A percentile compares a stretch with the other conserved stretches of the same genome.
Evolutionary conservation across 495 filamentous ascomycete species (phyloP).

Genomic region (Aspergillus sclerotiicarbonarius): DNA sequence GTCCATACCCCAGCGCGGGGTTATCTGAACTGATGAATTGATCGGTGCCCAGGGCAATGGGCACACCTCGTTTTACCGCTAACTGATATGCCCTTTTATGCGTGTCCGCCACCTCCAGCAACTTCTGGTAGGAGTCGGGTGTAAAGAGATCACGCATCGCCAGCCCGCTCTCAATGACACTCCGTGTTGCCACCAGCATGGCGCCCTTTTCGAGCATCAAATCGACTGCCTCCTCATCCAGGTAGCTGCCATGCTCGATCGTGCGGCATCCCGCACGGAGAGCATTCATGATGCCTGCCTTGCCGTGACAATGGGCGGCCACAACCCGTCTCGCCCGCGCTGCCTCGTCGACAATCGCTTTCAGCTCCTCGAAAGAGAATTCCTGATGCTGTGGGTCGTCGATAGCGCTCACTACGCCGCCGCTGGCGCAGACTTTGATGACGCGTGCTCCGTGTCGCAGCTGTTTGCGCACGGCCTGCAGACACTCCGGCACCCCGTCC

Average conservation of each 20-base stretch:
- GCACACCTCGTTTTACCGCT: constrained; percentile 27
- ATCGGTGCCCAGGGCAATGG: constrained; percentile 47
- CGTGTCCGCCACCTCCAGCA: constrained; percentile 31
- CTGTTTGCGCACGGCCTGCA: constrained; percentile 44
- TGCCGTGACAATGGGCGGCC: constrained; percentile 52
- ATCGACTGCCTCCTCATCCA: constrained; percentile 47
- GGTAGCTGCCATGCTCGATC: constrained; percentile 44
- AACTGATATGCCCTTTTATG: constrained; percentile 34
- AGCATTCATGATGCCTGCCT: constrained; percentile 50
- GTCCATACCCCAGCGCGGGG: constrained; percentile 31
- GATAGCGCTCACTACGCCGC: constrained; percentile 44
- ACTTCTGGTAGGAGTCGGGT: constrained; percentile 26
- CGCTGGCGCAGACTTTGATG: constrained; percentile 52
- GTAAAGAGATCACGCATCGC: constrained; percentile 14
- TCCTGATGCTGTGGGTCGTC: constrained; percentile 48
- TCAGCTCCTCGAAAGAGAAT: constrained; percentile 50
- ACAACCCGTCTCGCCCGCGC: constrained; percentile 40
- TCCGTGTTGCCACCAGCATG: constrained; percentile 41
- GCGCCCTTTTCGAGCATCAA: constrained; percentile 45
- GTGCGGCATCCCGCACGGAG: constrained; percentile 44
- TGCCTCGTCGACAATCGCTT: constrained; percentile 49
- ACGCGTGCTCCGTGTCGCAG: constrained; percentile 48
- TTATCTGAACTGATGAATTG: constrained; percentile 16
- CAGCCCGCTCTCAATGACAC: constrained; percentile 11
- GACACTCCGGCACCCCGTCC: constrained; percentile 49